These are phyloP conservation scores for Lagerstroemia speciosa DNA, from an alignment of 345 rosid genomes.

Conservation along the genomic window DNA sequence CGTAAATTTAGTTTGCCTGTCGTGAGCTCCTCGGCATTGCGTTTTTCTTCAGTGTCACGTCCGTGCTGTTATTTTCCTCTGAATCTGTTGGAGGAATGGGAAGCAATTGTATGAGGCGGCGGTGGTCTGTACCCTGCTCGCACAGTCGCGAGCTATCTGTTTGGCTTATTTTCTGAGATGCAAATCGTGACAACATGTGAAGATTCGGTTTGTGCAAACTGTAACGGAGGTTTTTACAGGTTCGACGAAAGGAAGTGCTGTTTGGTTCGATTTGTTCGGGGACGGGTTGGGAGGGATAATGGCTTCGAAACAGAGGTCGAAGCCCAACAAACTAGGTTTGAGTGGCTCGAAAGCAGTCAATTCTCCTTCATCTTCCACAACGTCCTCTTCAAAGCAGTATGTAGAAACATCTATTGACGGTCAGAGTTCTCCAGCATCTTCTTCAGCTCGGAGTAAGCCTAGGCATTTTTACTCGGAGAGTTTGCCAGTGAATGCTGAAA, in stretches of 20 bases:
- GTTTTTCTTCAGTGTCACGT: neutral
- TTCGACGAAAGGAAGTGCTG: neutral
- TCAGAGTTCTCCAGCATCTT: constrained; percentile 92
- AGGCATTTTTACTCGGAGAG: constrained; percentile 53
- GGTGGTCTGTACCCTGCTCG: neutral
- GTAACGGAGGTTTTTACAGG: neutral
- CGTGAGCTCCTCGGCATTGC: neutral
- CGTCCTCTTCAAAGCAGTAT: constrained; percentile 75
- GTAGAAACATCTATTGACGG: constrained; percentile 77
- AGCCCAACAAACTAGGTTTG: constrained; percentile 42
- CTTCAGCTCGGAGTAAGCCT: constrained; percentile 86
- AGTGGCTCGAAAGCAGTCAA: constrained; percentile 45
- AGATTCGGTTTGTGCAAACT: neutral
- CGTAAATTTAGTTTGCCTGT: neutral
- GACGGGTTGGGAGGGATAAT: constrained; percentile 32
- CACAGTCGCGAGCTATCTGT: neutral
- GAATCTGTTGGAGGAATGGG: neutral
- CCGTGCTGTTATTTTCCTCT: neutral
- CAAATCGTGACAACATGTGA: neutral
- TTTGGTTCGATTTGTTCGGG: constrained; percentile 6
- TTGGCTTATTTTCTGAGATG: neutral
- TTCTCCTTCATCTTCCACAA: constrained; percentile 80
- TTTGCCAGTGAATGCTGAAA: constrained; percentile 26
- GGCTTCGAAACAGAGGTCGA: constrained; percentile 64
- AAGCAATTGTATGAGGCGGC: neutral